Conservation (phyloP, 2,329 filamentous ascomycete genomes). For the Cladosporium sp. region DNA sequence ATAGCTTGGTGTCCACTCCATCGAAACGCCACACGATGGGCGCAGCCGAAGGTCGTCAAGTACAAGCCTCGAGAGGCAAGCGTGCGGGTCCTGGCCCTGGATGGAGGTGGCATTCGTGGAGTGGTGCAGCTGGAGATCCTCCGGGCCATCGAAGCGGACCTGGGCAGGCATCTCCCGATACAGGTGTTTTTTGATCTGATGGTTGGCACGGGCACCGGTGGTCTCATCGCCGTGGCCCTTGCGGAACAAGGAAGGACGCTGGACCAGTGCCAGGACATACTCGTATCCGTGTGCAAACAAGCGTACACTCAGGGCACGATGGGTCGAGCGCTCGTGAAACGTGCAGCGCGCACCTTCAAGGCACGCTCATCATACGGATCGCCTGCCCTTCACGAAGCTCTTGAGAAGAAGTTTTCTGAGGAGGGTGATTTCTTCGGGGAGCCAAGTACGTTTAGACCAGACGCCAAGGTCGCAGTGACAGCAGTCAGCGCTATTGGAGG, state of each 20-base stretch:
- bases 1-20: conserved; percentile 26
- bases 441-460: conserved; percentile 27
- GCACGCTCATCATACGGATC: conserved; percentile 26
- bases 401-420: conserved; percentile 32
- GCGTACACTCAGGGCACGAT: conserved; percentile 39
- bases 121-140: conserved; percentile 45
- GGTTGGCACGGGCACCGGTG: conserved; percentile 41
- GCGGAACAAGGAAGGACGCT: conserved; percentile 26
- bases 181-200: conserved; percentile 49
- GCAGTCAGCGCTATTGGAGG: conserved; percentile 37
- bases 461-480: conserved; percentile 40
- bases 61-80: conserved; percentile 35
- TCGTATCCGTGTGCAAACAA: conserved; percentile 35
- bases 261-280: conserved; percentile 36
- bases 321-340: conserved; percentile 20
- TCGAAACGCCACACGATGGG: conserved; percentile 3
- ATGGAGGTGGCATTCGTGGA: conserved; percentile 45
- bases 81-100: conserved; percentile 37
- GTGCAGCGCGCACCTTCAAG: conserved; percentile 14
- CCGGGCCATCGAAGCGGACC: conserved; percentile 34
- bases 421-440: conserved; percentile 35
- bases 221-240: conserved; percentile 42
- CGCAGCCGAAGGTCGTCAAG: conserved; percentile 14
- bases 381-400: conserved; percentile 31
- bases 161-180: conserved; percentile 35